Base-by-base conservation (phyloP, 2,329 filamentous ascomycete genomes). In the Penicillium sp. region DNA sequence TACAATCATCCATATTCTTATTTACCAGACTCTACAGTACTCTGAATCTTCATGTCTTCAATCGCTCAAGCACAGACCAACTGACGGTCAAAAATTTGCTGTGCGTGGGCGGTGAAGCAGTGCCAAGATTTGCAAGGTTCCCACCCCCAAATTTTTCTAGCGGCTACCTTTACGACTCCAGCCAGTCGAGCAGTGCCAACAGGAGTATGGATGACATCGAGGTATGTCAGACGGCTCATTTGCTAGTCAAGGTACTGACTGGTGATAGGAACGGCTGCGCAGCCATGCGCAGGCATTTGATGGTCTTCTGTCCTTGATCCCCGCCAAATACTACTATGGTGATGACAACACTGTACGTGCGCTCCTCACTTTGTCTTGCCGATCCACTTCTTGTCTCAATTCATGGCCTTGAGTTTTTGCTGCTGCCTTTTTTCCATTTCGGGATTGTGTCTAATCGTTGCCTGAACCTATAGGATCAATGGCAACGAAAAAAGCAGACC, bases 401-500 rank as follows among this genome's bases (percentile, higher is more conserved):
- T 27, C 14, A 26, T 45, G 38, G 41, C 36, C 15, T 9, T 20
- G 39, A 42, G 43, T 9, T 34, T 35, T 37, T 30, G 23, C 36
- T 40, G 25, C 41, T 37, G 34, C 26, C 32, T 38, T 11, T n/a
- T 42, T 29, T 30, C 29, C 12, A 37, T 42, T 37, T 37, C 31
- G 20, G 41, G 29, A 37, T 27, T 34, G 14, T 34, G 20, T 47
- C 47, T 53, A 44, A 42, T 35, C 23, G 35, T 27, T 42, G 30
- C 44, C 37, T 34, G 44, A 27, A 36, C 14, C 28, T 50, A 45
- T 57, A 94, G 87, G 84, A 92, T 56, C 87, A 95, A 81, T 94
- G 88, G 87, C 80, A 82, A 63, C 83, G 83, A 60, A 94, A 92
- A 69, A 96, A 96, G 72, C 89, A 96, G 69, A 90, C 87, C 34